Evolutionary conservation across 495 filamentous ascomycete species (phyloP), one percentile per base, ranked within the genome.

Genomic region (Apodospora peruviana): DNA sequence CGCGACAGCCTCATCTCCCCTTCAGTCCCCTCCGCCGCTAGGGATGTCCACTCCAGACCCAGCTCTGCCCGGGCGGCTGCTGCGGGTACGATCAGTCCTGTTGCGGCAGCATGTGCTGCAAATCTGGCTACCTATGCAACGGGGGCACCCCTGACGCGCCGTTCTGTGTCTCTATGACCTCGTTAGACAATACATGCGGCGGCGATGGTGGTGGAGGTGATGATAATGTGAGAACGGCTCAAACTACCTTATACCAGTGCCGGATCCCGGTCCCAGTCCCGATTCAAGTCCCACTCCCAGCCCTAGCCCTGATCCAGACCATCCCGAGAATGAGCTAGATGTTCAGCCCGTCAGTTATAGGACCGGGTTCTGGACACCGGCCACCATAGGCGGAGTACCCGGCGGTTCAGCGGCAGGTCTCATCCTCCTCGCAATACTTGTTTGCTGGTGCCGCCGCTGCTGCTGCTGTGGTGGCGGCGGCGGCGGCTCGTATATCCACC

Each of bases 31-130:
- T 39, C 36, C 36, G 10, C 39, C 39, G 39, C 39, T 19, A 42
- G 39, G 39, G 39, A 42, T 42, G 39, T 19, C 11, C 10, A 19
- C 12, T 20, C 11, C 39, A 20, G 16, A 42, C 39, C 7, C 10
- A 5, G 16, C 39, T 42, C 39, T 42, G 39, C 39, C 39, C 39
- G 39, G 7, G 10, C 19, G n/a, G n/a, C 8, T 42, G 39, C 39
- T 42, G 39, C 39, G 12, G 16, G 39, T 42, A 42, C n/a, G 19
- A 22, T 19, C 39, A 42, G n/a, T 21, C 39, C 14, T 42, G 39
- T 19, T 42, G 39, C 19, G 39, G 39, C 39, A 42, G 19, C 39
- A n/a, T 22, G n/a, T 42, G 39, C 39, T 42, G 39, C 39, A 22
- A 42, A 5, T 42, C 39, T 10, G 39, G 39, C 12, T 42, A 42